A percentile compares a stretch with the other conserved stretches of the same genome.
These are phyloP conservation scores for Rosa persica DNA, from an alignment of 306 rosid genomes.

Conservation along the genomic window DNA sequence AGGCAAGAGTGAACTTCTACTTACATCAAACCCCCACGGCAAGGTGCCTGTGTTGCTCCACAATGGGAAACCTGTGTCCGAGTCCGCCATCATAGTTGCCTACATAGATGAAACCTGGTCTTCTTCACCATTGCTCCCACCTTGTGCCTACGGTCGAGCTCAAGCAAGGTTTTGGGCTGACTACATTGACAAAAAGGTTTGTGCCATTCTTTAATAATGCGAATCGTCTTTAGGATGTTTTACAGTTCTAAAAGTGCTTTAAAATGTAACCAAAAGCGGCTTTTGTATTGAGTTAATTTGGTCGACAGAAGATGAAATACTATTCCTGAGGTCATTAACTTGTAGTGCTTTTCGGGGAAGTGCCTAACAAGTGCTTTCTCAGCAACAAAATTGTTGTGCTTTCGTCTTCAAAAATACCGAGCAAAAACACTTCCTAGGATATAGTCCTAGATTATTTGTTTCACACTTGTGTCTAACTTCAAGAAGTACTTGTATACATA, in stretches of 20 bases:
- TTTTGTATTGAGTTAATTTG: too few species aligned
- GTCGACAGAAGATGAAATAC: background rate
- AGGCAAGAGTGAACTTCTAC: slow-evolving; percentile 57
- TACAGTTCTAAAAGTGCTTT: background rate
- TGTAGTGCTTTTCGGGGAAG: background rate
- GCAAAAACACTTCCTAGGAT: background rate
- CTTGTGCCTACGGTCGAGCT: slow-evolving; percentile 47
- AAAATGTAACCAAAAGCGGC: background rate
- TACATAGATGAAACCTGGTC: slow-evolving; percentile 59
- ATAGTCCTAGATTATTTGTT: background rate
- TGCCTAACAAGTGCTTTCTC: background rate
- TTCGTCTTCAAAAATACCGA: too few species aligned
- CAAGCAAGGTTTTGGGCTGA: slow-evolving; percentile 68
- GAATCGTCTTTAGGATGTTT: background rate
- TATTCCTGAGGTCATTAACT: background rate
- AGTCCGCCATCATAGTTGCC: slow-evolving; percentile 44
- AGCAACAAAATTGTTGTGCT: too few species aligned
- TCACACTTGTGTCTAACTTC: background rate
- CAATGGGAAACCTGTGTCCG: slow-evolving; percentile 45
- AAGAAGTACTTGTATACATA: background rate
- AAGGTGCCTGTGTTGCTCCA: slow-evolving; percentile 69
- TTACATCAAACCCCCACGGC: slow-evolving; percentile 57
- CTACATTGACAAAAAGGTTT: slow-evolving; percentile 62
- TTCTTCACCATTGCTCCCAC: slow-evolving; percentile 49
- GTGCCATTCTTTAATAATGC: background rate